A percentile compares a stretch with the other conserved stretches of the same genome.
Evolutionary conservation across 1,139 yeast genomes (phyloP).

Genomic region (Yamadazyma triangularis): DNA sequence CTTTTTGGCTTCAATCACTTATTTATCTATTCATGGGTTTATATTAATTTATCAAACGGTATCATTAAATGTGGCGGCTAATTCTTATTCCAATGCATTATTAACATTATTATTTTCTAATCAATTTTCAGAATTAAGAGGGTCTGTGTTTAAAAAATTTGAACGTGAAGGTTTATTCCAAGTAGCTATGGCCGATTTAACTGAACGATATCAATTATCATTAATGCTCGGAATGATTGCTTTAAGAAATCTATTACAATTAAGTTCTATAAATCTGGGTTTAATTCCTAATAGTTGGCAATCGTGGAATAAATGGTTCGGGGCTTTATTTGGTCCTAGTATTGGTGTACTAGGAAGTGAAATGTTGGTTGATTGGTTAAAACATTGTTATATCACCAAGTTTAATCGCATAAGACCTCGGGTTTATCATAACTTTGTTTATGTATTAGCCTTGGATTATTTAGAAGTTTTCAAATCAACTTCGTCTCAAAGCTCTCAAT

Average conservation of each 20-base stretch:
- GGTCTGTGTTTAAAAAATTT: conserved; percentile 83
- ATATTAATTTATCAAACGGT: conserved; percentile 81
- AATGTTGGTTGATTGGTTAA: conserved; percentile 87
- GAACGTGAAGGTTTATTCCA: conserved; percentile 92
- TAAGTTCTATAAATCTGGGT: conserved; percentile 40
- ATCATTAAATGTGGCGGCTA: conserved; percentile 89
- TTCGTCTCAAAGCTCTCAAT: conserved; percentile 15
- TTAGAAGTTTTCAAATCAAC: conserved; percentile 41
- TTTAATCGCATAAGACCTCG: conserved; percentile 77
- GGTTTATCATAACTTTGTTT: conserved; percentile 63
- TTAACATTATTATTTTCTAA: conserved; percentile 77
- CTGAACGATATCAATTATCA: conserved; percentile 78
- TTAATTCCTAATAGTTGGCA: conserved; percentile 52
- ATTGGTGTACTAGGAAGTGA: conserved; percentile 83
- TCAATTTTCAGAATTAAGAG: conserved; percentile 87
- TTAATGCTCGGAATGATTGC: conserved; percentile 77
- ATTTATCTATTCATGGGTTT: conserved; percentile 63
- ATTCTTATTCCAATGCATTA: conserved; percentile 89
- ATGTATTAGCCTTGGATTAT: conserved; percentile 61
- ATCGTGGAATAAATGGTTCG: conserved; percentile 55
- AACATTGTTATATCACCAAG: conserved; percentile 82
- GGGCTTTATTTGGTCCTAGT: conserved; percentile 79
- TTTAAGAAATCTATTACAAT: conserved; percentile 68
- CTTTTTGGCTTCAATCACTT: conserved; percentile 20
- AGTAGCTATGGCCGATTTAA: conserved; percentile 80